Base-by-base conservation (phyloP, 139 green algal species). In the Tetraselmis chui region DNA sequence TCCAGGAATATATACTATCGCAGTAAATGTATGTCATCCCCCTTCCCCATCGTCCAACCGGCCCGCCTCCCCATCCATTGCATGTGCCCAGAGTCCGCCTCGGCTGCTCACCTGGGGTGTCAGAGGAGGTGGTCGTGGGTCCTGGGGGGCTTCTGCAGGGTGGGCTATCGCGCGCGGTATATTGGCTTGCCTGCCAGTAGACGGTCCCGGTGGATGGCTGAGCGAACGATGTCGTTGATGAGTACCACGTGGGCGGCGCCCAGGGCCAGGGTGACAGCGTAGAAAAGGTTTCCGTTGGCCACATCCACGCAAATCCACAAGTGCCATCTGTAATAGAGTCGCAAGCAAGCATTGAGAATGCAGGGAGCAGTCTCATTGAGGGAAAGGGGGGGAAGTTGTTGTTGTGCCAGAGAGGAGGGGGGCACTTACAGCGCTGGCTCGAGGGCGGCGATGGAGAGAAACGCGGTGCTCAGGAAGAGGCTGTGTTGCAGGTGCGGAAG, bases 261-360 rank as follows among this genome's bases (percentile, higher is more conserved):
- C 31, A 92, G 85, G 30, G 92, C 76, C 59, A 97, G 83, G 80
- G 90, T 94, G 28, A 94, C 91, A 0, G 92, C 93, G 81, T 94
- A 97, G 83, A 88, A 95, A 45, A 96, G 96, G 85, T 97, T 97
- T 32, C 90, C 84, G 83, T 97, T 97, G 32, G 90, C 92, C 23
- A 86, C 88, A 76, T 90, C 87, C 27, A 89, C 59, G 1, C 86
- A 76, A n/a, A 95, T 90, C 93, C 93, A 97, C 81, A 93, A 86
- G 79, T 88, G 79, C 90, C 88, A 92, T 86, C 94, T 94, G 30
- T 82, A n/a, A n/a, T n/a, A n/a, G n/a, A n/a, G n/a, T n/a, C n/a
- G n/a, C n/a, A n/a, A n/a, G n/a, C n/a, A n/a, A n/a, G n/a, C n/a
- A n/a, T n/a, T n/a, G n/a, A n/a, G n/a, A n/a, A n/a, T n/a, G n/a